Base-by-base conservation (phyloP, 371 early-diverging fungal genomes). In the Phascolomyces articulosus region DNA sequence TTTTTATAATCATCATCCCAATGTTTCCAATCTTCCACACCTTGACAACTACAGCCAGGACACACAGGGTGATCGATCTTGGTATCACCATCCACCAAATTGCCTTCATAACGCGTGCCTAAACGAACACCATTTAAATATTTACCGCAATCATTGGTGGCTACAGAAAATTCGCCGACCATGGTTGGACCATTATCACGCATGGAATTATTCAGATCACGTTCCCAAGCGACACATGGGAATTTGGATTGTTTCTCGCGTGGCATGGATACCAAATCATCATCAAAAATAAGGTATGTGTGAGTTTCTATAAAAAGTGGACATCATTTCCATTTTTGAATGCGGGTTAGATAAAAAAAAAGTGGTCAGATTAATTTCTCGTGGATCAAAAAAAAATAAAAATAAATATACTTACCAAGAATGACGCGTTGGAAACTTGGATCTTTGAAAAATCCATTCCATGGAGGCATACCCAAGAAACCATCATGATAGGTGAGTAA, bases 61-160 rank as follows among this genome's bases (percentile, higher is more conserved):
- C 77, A 82, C 13, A 72, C 77, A 31, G 73, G 68, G 2, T 62
- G 49, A 0, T n/a, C 38, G 8, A 47, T 49, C 16, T 60, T 24
- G 13, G 53, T 63, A 29, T 55, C 58, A 2, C 62, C 65, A 31
- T 68, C 64, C 0, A 54, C 48, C 10, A 71, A 13, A 0, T 87
- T 85, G 21, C 91, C 91, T 21, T 91, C 90, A 73, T 82, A 91
- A 7, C 91, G 82, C 13, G 88, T 77, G 2, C 91, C 90, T 2
- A 78, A 62, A 10, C 86, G 85, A 27, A 90, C 77, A 9, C 93
- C 93, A 62, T 93, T 91, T 21, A 91, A 64, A 65, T 85, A 90
- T 11, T 84, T 84, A 3, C 89, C 88, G 63, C 93, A 93, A 55
- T 91, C 93, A 55, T 88, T 91, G 31, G 85, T 88, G 2, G 92